Conservation (phyloP, 495 filamentous ascomycete species). For the Staphylotrichum tortipilum region DNA sequence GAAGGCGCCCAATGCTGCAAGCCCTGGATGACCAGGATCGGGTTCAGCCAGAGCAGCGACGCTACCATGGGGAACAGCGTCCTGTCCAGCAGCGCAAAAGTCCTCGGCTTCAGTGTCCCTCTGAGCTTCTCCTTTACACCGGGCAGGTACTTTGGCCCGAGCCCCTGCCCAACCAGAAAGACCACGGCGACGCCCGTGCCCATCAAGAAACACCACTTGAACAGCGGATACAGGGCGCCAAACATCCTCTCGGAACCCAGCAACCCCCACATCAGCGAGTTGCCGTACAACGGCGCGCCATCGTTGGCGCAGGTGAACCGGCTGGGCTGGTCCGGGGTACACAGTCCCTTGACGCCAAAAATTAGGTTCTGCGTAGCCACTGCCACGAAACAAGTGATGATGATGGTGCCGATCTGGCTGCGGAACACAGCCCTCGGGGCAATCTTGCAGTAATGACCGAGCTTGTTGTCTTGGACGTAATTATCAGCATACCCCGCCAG, state of each 20-base stretch:
- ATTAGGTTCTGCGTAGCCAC: constrained; percentile 26
- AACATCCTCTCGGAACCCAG: constrained; percentile 33
- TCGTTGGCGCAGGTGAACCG: constrained; percentile 29
- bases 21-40: constrained; percentile 26
- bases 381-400: constrained; percentile 28
- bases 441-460: constrained; percentile 29
- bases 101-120: constrained; percentile 10
- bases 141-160: constrained; percentile 27
- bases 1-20: constrained; percentile 27
- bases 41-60: constrained; percentile 24
- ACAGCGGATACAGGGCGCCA: constrained; percentile 26
- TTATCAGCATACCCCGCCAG: constrained; percentile 27
- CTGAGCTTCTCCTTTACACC: constrained; percentile 21
- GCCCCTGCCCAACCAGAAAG: constrained; percentile 23
- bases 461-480: constrained; percentile 34
- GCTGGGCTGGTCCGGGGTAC: constrained; percentile 20
- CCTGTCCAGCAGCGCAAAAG: constrained; percentile 19
- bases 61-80: constrained; percentile 23
- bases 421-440: constrained; percentile 25
- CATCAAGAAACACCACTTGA: constrained; percentile 36
- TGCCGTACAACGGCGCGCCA: constrained; percentile 24
- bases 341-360: constrained; percentile 22
- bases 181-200: constrained; percentile 24
- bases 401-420: constrained; percentile 25
- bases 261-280: constrained; percentile 29